Percentiles rank a stretch among this genome's conserved stretches.
Evolutionary conservation across 164 flowering plant species (phyloP).

Genomic region (Houttuynia cordata): DNA sequence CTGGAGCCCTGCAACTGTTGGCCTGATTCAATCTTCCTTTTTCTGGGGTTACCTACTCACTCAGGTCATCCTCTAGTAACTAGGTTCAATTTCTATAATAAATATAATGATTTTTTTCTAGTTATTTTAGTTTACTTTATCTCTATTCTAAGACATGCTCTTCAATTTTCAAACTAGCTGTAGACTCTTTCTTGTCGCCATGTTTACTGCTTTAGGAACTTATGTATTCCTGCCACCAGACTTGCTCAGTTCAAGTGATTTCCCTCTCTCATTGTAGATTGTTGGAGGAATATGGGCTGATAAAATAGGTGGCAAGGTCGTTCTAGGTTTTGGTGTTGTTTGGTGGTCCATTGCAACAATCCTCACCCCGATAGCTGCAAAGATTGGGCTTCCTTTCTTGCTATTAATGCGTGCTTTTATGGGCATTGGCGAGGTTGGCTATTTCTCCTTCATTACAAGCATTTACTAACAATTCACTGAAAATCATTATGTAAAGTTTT

Average conservation of each 20-base stretch:
- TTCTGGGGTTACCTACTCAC: constrained; percentile 97
- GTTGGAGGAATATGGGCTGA: constrained; percentile 98
- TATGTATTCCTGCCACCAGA: neutral
- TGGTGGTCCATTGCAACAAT: constrained; percentile 98
- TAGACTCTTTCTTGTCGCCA: neutral
- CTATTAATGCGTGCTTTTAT: constrained; percentile 90
- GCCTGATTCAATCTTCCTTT: constrained; percentile 94
- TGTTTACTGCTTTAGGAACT: neutral
- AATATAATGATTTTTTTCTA: neutral
- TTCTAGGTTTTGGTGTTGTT: constrained; percentile 87
- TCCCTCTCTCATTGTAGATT: constrained; percentile 33
- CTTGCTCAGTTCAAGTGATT: neutral
- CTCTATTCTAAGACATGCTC: neutral
- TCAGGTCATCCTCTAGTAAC: constrained; percentile 40
- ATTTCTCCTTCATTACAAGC: constrained; percentile 4
- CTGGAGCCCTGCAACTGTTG: constrained; percentile 97
- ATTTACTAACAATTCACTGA: neutral
- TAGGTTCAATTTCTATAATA: neutral
- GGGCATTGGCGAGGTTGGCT: constrained; percentile 98
- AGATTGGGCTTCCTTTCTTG: constrained; percentile 77
- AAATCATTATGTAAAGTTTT: neutral
- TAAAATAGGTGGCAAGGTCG: constrained; percentile 83
- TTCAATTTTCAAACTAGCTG: neutral
- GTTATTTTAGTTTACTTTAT: neutral
- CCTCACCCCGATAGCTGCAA: constrained; percentile 95